Base-by-base conservation (phyloP, 441 rosid species). In the Populus hybrid region DNA sequence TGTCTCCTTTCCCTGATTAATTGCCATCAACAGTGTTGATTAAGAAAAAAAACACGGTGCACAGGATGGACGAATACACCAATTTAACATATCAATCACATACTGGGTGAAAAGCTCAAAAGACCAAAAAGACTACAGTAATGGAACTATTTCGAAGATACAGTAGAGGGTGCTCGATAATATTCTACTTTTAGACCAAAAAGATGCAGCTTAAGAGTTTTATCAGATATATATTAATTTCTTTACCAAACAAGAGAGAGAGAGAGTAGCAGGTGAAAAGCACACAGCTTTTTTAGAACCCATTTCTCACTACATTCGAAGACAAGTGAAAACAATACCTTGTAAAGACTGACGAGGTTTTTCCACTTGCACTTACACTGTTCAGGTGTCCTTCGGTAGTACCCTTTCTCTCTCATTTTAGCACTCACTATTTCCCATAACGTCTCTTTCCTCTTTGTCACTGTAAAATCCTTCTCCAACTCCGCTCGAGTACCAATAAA, bases 301-400 rank as follows among this genome's bases (percentile, higher is more conserved):
- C 10, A 38, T 18, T 65, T 38, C 16, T 16, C 3, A 28, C 46
- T 9, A 8, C 50, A 30, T 24, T 66, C 10, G 35, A 67, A 16
- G 36, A 21, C 11, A 66, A 28, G 67, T 0, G 14, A 61, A 36
- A 26, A 32, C 32, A 11, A 50, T 80, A 84, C 93, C 93, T 90
- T 90, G 83, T 88, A 88, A 72, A 87, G 90, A 78, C 85, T 87
- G 76, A 86, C 66, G 53, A 90, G 90, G 70, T 90, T 88, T 81
- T 90, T 87, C 91, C 89, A 90, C 79, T 90, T 88, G 84, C 89
- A 88, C 75, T 88, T 88, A 67, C 91, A 90, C 84, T 90, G 93
- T 30, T 85, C 87, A 64, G 89, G 86, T 34, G 89, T 83, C 75
- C 90, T 83, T 32, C 74, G 34, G 69, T 81, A 84, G 69, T 81